Evolutionary conservation across 768 basidiomycete genomes (phyloP).

Genomic region (Leccinum truebloodii): DNA sequence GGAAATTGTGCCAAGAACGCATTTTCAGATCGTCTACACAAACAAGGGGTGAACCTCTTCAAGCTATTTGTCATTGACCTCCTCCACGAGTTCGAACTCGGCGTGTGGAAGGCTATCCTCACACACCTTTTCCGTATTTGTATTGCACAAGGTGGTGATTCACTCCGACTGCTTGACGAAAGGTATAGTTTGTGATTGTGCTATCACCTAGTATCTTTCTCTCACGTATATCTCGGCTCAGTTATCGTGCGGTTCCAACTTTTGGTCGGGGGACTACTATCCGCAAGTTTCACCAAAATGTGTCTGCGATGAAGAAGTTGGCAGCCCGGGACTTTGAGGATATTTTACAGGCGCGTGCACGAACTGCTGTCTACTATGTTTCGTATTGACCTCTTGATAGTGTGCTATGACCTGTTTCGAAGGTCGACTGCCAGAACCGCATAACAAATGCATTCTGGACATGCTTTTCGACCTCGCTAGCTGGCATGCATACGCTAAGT

Average conservation of each 20-base stretch:
- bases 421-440: too few species aligned
- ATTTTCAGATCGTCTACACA: background rate
- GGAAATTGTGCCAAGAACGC: background rate
- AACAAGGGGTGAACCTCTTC: background rate
- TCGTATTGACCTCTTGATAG: too few species aligned
- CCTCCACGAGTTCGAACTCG: background rate
- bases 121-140: background rate
- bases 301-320: background rate
- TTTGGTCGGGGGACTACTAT: background rate
- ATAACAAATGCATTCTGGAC: too few species aligned
- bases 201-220: background rate
- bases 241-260: background rate
- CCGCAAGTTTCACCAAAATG: background rate
- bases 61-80: background rate
- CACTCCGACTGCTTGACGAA: background rate
- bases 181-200: background rate
- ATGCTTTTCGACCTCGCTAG: too few species aligned
- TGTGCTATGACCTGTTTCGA: too few species aligned
- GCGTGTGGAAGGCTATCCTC: background rate
- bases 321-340: background rate
- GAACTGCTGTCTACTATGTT: too few species aligned
- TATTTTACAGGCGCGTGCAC: background rate
- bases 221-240: background rate
- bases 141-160: background rate
- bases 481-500: too few species aligned